Evolutionary conservation across 768 basidiomycete species (phyloP), one percentile per base, ranked within the genome.

Genomic region (Kwoniella newhampshirensis): DNA sequence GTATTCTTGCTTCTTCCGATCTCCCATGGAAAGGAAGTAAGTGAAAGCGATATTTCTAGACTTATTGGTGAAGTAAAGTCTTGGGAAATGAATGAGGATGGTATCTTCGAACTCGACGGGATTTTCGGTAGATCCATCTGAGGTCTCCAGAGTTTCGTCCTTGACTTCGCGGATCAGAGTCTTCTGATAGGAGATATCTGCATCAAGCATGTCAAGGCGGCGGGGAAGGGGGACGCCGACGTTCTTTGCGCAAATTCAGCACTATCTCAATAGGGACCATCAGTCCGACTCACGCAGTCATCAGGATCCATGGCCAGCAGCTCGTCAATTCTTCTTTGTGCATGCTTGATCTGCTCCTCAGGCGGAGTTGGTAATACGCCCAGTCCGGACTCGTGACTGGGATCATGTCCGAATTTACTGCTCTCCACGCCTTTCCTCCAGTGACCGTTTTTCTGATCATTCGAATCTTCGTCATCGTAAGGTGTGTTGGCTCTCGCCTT

Each of bases 11-110:
- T 88, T 87, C 63, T 83, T 81, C 39, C 89, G 81, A 23, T 85
- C 82, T 43, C 85, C 82, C 35, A 86, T 88, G 66, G 87, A 87
- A 70, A 88, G 86, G 67, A 90, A 93, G 76, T 96, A 96, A 69
- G 87, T 86, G 77, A 88, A 82, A 75, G 92, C 81, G 57, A 94
- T 85, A 75, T 93, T 87, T 60, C 91, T 85, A 27, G 86, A 84
- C 23, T 83, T 81, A 68, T 84, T 85, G 66, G 86, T 86, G 79
- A 91, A 80, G 66, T 85, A 85, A 43, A 94, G 81, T 45, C 84
- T 86, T 0, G 91, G 92, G 59, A 84, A 87, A 75, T 96, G 91
- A 15, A 91, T 82, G 68, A 94, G 89, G 70, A 92, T 90, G 23
- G 92, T 90, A 66, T 93, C 88, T 70, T 88, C 86, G 76, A 94